Evolutionary conservation across 2,329 filamentous ascomycete genomes (phyloP).

Genomic region (Ophiocordyceps robertsii): DNA sequence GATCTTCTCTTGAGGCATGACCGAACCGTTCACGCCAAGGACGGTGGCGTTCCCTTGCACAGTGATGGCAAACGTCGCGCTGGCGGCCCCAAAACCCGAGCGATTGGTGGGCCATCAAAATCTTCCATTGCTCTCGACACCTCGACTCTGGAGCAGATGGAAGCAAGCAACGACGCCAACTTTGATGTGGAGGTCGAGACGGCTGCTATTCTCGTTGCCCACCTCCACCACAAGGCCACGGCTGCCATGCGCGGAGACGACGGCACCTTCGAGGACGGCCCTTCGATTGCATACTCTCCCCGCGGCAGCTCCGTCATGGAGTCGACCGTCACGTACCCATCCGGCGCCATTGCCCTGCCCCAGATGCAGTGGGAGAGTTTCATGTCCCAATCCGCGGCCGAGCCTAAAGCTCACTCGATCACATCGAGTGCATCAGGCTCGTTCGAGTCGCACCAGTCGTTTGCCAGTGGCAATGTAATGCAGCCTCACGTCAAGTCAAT

Average conservation of each 20-base stretch:
- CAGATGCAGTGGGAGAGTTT: slow-evolving; percentile 90
- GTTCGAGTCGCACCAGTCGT: slow-evolving; percentile 54
- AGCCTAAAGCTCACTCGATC: slow-evolving; percentile 65
- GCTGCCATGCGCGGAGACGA: slow-evolving; percentile 48
- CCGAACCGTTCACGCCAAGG: slow-evolving; percentile 95
- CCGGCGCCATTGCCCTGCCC: slow-evolving; percentile 67
- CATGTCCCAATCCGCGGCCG: slow-evolving; percentile 54
- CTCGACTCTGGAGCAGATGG: slow-evolving; percentile 80
- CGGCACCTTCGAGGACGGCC: slow-evolving; percentile 41
- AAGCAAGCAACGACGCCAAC: slow-evolving; percentile 77
- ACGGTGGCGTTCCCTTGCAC: slow-evolving; percentile 85
- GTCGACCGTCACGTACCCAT: slow-evolving; percentile 60
- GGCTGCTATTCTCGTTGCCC: slow-evolving; percentile 95
- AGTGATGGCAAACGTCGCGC: slow-evolving; percentile 85
- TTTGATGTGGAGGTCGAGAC: slow-evolving; percentile 97
- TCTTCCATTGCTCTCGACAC: slow-evolving; percentile 68
- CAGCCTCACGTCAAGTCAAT: slow-evolving; percentile 50
- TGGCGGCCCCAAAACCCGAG: slow-evolving; percentile 52
- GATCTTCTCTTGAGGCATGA: slow-evolving; percentile 94
- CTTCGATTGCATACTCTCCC: slow-evolving; percentile 59
- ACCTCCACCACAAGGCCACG: slow-evolving; percentile 92
- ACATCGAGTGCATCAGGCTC: slow-evolving; percentile 50
- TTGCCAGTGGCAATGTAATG: slow-evolving; percentile 41
- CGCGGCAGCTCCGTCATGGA: slow-evolving; percentile 63
- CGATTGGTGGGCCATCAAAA: slow-evolving; percentile 56